A percentile compares a stretch with the other conserved stretches of the same genome.
Evolutionary conservation across 1,284 basidiomycete species (phyloP).

Genomic region (Apiotrichum domesticum): DNA sequence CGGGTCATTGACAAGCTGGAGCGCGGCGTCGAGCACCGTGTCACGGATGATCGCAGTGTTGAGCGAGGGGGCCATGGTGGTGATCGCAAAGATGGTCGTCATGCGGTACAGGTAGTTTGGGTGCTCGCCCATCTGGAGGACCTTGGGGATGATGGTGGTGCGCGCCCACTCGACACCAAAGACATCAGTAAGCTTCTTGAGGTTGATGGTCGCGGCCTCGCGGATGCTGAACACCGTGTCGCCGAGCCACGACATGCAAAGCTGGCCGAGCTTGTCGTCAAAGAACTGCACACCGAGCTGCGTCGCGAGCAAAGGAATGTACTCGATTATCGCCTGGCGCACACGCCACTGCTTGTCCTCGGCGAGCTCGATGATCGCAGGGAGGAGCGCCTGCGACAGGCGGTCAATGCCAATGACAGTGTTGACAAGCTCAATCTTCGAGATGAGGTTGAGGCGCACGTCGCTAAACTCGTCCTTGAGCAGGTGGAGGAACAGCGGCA

Average conservation of each 20-base stretch:
- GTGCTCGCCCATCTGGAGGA: constrained; percentile 94
- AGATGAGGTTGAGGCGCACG: constrained; percentile 96
- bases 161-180: constrained; percentile 99
- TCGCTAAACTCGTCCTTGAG: constrained; percentile 99
- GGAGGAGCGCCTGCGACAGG: constrained; percentile 89
- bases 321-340: constrained; percentile 98
- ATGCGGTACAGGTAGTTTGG: constrained; percentile 97
- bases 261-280: constrained; percentile 90
- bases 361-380: constrained; percentile 95
- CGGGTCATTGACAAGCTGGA: constrained; percentile 79
- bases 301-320: constrained; percentile 91
- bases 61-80: constrained; percentile 94
- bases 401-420: constrained; percentile 96
- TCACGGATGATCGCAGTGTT: constrained; percentile 76
- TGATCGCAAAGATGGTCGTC: constrained; percentile 99
- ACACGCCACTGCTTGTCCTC: constrained; percentile 99
- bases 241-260: constrained; percentile 99
- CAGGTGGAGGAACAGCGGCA: constrained; percentile 91
- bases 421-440: constrained; percentile 96
- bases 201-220: constrained; percentile 92
- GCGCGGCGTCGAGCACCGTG: constrained; percentile 78
- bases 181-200: constrained; percentile 96
- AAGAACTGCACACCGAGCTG: constrained; percentile 97
- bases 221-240: constrained; percentile 98
- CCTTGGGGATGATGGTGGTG: constrained; percentile 90